Evolutionary conservation across 306 rosid genomes (phyloP).

Genomic region (Alnus glutinosa): DNA sequence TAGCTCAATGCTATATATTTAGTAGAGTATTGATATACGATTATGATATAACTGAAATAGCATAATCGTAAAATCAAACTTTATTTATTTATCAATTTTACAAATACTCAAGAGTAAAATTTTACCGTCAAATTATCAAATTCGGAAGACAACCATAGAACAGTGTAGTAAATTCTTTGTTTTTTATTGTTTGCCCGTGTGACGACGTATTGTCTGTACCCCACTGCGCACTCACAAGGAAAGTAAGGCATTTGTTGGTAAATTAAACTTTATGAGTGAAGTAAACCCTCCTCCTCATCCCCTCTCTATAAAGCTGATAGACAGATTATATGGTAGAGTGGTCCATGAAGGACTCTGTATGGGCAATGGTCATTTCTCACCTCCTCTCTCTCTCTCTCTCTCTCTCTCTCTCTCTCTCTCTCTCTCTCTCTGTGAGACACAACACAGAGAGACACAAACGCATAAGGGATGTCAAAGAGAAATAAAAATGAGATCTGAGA

Average conservation of each 20-base stretch:
- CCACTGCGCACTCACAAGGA: conserved; percentile 81
- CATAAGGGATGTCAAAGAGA: conserved; percentile 1
- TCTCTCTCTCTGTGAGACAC: too few relatives aligned
- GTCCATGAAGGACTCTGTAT: conserved; percentile 58
- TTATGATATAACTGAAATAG: too few relatives aligned
- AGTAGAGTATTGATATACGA: too few relatives aligned
- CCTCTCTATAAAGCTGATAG: conserved; percentile 71
- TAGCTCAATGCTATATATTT: too few relatives aligned
- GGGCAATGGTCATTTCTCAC: conserved; percentile 36
- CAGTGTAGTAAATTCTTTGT: conserved; percentile 12
- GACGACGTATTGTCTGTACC: conserved; percentile 54
- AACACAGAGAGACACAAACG: background rate
- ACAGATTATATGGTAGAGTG: conserved; percentile 68
- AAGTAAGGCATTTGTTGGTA: conserved; percentile 58
- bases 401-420: background rate
- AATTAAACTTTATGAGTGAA: conserved; percentile 38
- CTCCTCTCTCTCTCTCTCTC: conserved; percentile 4
- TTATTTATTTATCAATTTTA: too few relatives aligned
- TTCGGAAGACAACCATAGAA: too few relatives aligned
- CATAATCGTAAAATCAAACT: too few relatives aligned
- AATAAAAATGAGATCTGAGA: conserved; percentile 47
- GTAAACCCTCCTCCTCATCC: conserved; percentile 41
- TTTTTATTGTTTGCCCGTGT: conserved; percentile 33
- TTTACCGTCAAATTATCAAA: background rate
- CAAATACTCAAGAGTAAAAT: too few relatives aligned